Base-by-base conservation (phyloP, 805 yeast genomes). In the Nadsonia fulvescens region DNA sequence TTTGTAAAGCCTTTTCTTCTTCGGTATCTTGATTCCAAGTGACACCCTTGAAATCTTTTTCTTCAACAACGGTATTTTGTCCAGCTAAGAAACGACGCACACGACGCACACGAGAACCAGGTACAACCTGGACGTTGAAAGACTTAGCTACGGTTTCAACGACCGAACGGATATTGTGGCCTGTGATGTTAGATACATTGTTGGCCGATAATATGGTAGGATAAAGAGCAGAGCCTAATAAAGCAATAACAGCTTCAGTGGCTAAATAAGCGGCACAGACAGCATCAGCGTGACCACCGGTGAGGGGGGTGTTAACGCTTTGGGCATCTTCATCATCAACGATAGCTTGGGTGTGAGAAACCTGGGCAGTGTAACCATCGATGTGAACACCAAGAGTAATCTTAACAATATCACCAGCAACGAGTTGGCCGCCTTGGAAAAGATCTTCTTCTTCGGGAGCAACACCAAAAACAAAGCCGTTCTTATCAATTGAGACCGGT, bases 11-110 rank as follows among this genome's bases (percentile, higher is more conserved):
- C 27, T 29, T 26, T 12, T 24, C 25, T 18, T 37, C 37, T 18
- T 36, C 38, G 8, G 37, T 35, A 10, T 34, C 37, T 23, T 33
- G 37, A 12, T 43, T 42, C 62, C 61, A 56, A 10, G 36, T 43
- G 4, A 83, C 91, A 45, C 93, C 94, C 52, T 86, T 83, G 54
- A 76, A 78, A 37, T 79, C 93, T 44, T 71, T 66, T 56, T 86
- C 98, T 19, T 83, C 86, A 36, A 82, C 89, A 29, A 82, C 89
- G 45, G 81, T 92, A 32, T 83, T 73, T 58, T 89, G 98, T 28
- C 98, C 98, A 20, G 93, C 92, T 44, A 89, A 66, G 43, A 86
- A 89, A 46, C 96, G 68, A 58, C 93, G 68, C 31, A 83, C 63
- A 49, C 94, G 67, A 55, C 98, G 74, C 22, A 89, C 77, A 47